Evolutionary conservation across 805 yeast genomes (phyloP).

Genomic region (Helenozyma rhizophorensis): DNA sequence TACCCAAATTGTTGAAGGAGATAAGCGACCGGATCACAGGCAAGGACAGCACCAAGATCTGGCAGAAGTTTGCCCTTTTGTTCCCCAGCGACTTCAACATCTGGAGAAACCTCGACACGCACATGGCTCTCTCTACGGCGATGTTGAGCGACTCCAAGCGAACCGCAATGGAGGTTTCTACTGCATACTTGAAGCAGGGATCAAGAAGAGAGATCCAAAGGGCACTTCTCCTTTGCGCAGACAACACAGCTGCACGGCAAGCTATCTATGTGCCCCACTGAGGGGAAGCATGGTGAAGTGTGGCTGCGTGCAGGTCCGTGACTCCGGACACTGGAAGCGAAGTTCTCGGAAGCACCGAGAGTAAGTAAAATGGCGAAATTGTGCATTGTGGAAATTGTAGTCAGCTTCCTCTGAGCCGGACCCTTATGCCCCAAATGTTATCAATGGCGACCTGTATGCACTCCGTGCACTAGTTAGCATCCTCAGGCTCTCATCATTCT

Average conservation of each 20-base stretch:
- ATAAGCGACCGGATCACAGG: slow-evolving; percentile 40
- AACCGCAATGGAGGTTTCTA: slow-evolving; percentile 48
- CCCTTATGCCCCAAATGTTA: too few relatives aligned
- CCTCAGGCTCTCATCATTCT: too few relatives aligned
- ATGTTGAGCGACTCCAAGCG: slow-evolving; percentile 45
- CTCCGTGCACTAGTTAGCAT: too few relatives aligned
- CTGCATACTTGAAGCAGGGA: slow-evolving; percentile 46
- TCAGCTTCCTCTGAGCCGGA: too few relatives aligned
- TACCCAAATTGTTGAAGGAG: slow-evolving; percentile 56
- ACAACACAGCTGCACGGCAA: slow-evolving; percentile 10
- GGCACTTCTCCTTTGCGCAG: slow-evolving; percentile 61
- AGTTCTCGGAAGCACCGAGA: too few relatives aligned
- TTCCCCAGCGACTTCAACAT: slow-evolving; percentile 67
- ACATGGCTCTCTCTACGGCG: slow-evolving; percentile 58
- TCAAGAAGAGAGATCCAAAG: slow-evolving; percentile 57
- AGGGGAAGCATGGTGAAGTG: too few relatives aligned
- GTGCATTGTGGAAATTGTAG: too few relatives aligned
- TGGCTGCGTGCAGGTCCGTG: too few relatives aligned
- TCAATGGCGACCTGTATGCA: too few relatives aligned
- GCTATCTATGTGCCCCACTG: too few relatives aligned
- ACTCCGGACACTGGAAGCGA: too few relatives aligned
- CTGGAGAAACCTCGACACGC: slow-evolving; percentile 63
- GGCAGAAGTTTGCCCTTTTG: slow-evolving; percentile 70
- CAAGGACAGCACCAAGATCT: slow-evolving; percentile 23
- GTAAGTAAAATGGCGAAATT: too few relatives aligned